A percentile compares a stretch with the other conserved stretches of the same genome.
These are phyloP conservation scores for Casuarina equisetifolia DNA, from an alignment of 306 rosid species.

Conservation along the genomic window DNA sequence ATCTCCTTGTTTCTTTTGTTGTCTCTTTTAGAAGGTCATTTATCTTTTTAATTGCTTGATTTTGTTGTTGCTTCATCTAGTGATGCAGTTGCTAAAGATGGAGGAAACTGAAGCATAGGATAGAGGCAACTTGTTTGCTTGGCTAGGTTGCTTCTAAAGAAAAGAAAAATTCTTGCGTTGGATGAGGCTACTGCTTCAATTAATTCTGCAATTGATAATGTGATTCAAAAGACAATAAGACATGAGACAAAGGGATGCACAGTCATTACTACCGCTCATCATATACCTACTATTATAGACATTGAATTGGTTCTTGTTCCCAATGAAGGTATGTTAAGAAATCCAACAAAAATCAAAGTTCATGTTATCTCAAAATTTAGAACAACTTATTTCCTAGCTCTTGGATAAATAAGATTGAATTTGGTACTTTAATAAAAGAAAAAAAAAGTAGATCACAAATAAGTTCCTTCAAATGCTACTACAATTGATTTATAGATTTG, in stretches of 20 bases:
- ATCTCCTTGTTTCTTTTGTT: background rate
- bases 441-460: background rate
- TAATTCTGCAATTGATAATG: conserved; percentile 70
- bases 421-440: background rate
- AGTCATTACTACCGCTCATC: conserved; percentile 81
- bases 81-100: conserved; percentile 79
- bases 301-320: conserved; percentile 83
- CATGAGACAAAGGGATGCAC: conserved; percentile 78
- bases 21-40: background rate
- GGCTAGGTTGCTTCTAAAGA: conserved; percentile 79
- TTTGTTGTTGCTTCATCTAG: background rate
- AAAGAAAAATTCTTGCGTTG: conserved; percentile 66
- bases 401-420: background rate
- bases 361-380: background rate
- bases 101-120: conserved; percentile 96
- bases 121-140: conserved; percentile 94
- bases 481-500: background rate
- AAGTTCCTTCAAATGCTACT: background rate
- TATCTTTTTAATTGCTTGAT: background rate
- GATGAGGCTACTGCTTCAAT: conserved; percentile 98
- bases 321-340: conserved; percentile 56
- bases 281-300: conserved; percentile 82
- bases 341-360: background rate
- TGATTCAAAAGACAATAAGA: conserved; percentile 76
- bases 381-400: background rate